Evolutionary conservation across 176 grass and related monocot species (phyloP).

Genomic region (Raddia guianensis): DNA sequence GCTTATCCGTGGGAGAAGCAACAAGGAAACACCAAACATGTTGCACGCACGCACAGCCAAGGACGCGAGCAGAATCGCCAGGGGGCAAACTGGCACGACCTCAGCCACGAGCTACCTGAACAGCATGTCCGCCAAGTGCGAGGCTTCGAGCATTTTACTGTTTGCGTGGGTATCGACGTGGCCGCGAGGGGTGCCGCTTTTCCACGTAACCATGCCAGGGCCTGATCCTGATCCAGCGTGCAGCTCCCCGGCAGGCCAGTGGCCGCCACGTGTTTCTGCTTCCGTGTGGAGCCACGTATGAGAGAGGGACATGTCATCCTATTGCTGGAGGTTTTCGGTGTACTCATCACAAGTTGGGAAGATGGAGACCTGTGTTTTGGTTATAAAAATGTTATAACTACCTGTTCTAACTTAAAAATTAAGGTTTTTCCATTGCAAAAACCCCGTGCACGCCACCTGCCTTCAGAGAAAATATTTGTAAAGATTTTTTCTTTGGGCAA

Average conservation of each 20-base stretch:
- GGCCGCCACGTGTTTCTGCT: background rate
- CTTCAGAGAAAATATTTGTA: no score
- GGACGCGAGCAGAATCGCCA: background rate
- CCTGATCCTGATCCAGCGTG: conserved; percentile 11
- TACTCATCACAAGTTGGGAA: background rate
- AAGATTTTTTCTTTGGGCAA: no score
- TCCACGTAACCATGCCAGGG: conserved; percentile 21
- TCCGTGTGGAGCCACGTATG: conserved; percentile 32
- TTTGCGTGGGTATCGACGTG: conserved; percentile 1
- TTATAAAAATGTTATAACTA: no score
- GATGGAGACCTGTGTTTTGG: no score
- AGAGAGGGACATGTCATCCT: background rate
- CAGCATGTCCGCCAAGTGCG: conserved; percentile 18
- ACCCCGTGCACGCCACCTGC: no score
- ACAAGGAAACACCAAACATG: background rate
- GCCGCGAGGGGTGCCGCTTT: conserved; percentile 20
- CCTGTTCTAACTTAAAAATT: no score
- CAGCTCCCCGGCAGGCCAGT: background rate
- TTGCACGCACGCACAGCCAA: background rate
- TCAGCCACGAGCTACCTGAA: conserved; percentile 36
- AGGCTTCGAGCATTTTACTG: background rate
- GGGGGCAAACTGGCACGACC: background rate
- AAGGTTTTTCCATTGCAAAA: no score
- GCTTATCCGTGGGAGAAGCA: conserved; percentile 12
- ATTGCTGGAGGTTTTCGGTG: background rate